phyloP scores from a whole-genome alignment of 306 rosid genomes.

The Ormosia emarginata region DNA sequence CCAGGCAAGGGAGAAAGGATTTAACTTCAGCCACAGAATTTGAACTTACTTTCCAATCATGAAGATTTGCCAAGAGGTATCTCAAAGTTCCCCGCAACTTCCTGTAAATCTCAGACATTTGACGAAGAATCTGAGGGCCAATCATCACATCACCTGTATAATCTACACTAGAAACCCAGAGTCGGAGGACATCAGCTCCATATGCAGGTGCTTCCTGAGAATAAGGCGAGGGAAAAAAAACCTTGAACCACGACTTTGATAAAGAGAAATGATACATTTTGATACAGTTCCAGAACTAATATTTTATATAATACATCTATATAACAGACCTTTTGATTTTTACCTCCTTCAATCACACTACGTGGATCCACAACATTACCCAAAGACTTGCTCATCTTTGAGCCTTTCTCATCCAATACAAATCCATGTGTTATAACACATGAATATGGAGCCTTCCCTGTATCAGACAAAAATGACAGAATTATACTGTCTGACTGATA shows the following conservation, averaged over 20 bases:
- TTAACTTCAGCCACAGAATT: neutral
- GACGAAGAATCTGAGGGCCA: conserved; percentile 95
- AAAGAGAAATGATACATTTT: conserved; percentile 6
- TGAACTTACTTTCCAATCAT: conserved; percentile 88
- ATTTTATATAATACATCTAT: neutral
- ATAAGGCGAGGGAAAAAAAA: neutral
- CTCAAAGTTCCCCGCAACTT: conserved; percentile 96
- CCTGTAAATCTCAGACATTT: conserved; percentile 93
- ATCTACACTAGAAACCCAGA: conserved; percentile 99
- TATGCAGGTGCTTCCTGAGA: conserved; percentile 89
- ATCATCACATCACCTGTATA: conserved; percentile 85
- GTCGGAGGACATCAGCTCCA: conserved; percentile 96
- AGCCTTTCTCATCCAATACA: conserved; percentile 94
- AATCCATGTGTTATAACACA: conserved; percentile 94
- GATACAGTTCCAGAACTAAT: neutral
- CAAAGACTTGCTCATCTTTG: conserved; percentile 99
- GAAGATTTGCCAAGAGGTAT: conserved; percentile 94
- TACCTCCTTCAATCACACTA: conserved; percentile 89
- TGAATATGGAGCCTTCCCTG: conserved; percentile 96
- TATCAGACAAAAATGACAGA: conserved; percentile 24
- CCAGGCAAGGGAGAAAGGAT: neutral
- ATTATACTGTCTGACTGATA: conserved; percentile 10
- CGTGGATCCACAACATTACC: conserved; percentile 94
- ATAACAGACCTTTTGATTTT: conserved; percentile 74
- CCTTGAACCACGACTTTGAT: conserved; percentile 12